Base-by-base conservation (phyloP, 2,329 filamentous ascomycete species). In the Leptographium lundbergii region DNA sequence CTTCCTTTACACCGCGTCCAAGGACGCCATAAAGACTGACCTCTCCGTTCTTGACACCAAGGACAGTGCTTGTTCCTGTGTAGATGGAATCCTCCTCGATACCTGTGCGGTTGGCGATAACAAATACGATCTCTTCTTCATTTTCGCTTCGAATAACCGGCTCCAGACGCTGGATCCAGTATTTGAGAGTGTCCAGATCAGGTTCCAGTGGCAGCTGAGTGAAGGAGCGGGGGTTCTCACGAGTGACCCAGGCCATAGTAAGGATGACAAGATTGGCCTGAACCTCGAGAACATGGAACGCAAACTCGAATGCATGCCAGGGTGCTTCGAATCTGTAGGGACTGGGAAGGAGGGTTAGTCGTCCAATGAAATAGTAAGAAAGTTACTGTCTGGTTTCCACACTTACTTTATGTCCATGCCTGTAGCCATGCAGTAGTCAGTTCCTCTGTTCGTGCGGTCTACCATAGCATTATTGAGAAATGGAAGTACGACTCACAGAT, bases 221-320 rank as follows among this genome's bases (percentile, higher is more conserved):
- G 67, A 74, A 83, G 9, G 61, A 60, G 22, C 66, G 74, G 1
- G 70, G 75, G 65, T 75, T 78, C 61, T 75, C 82, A 59, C 69
- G 74, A 1, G 87, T 89, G 36, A 88, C 74, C 88, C 88, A 92
- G 0, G 89, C 87, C 88, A 91, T 91, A 4, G 81, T 82, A 0
- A 92, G 64, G 39, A 91, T 81, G 1, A 89, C 82, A 0, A 91
- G 62, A 17, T 83, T 81, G 0, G 85, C 79, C 0, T 76, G 66
- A 0, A 72, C 71, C 1, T 81, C 71, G 0, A 89, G 68, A 6
- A 85, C 73, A 51, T 88, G 82, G 27, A 73, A 78, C 0, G 77
- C 78, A 62, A 80, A 79, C 60, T 80, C 77, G 61, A 75, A 79
- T 0, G 71, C 72, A 50, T 69, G 66, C 76, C 76, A 81, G 0